Evolutionary conservation across 2,329 filamentous ascomycete species (phyloP).

Genomic region (Allantophomopsis cytisporea): DNA sequence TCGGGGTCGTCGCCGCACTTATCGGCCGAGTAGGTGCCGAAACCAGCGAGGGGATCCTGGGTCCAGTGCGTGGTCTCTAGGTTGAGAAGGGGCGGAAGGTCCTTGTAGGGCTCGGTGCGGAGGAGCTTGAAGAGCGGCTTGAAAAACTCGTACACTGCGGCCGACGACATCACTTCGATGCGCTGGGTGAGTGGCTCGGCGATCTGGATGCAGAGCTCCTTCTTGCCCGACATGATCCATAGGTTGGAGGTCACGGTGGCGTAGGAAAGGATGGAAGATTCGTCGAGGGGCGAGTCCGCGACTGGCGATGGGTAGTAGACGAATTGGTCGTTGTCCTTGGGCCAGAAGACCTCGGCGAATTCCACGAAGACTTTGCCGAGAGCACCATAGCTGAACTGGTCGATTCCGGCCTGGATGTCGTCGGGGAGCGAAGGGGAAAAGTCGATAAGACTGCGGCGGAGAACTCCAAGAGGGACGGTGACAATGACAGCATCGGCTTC

Average conservation of each 20-base stretch:
- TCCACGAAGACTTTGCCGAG: conserved; percentile 29
- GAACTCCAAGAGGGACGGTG: conserved; percentile 23
- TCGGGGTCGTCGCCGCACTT: conserved; percentile 27
- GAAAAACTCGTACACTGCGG: conserved; percentile 24
- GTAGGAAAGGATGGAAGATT: conserved; percentile 24
- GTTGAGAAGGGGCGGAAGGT: conserved; percentile 22
- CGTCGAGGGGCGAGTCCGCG: conserved; percentile 16
- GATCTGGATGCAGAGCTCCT: conserved; percentile 27
- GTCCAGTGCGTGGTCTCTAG: conserved; percentile 29
- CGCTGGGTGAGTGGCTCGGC: conserved; percentile 28
- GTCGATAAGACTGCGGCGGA: conserved; percentile 23
- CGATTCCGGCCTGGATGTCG: conserved; percentile 21
- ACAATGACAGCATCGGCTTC: conserved; percentile 24
- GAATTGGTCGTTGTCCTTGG: conserved; percentile 29
- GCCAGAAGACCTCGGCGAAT: conserved; percentile 27
- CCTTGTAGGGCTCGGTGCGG: conserved; percentile 27
- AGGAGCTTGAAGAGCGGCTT: conserved; percentile 28
- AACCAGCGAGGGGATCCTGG: conserved; percentile 26
- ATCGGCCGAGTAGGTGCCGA: conserved; percentile 26
- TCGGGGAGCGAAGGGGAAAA: conserved; percentile 23
- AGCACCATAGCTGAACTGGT: conserved; percentile 25
- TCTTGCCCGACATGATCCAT: conserved; percentile 27
- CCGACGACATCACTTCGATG: conserved; percentile 25
- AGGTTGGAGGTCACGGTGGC: conserved; percentile 27
- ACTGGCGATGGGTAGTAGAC: conserved; percentile 26